Percentiles rank a stretch among this genome's conserved stretches.
Conservation (phyloP, 805 yeast genomes). For the Nakazawaea ambrosiae region DNA sequence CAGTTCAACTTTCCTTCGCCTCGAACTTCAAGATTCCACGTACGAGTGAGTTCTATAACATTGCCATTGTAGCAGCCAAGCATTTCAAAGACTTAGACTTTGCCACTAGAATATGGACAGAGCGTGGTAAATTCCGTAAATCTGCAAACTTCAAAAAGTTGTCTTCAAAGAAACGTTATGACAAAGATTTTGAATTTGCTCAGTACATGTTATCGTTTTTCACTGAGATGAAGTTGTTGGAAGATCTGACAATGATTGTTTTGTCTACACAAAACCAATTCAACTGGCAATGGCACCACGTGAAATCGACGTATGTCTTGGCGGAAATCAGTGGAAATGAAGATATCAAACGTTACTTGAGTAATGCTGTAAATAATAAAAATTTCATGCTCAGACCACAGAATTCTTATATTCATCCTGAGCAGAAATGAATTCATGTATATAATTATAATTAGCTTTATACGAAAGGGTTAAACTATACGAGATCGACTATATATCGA, state of each 20-base stretch:
- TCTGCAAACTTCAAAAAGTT: constrained; percentile 39
- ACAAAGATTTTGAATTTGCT: constrained; percentile 64
- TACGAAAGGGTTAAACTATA: too few relatives aligned
- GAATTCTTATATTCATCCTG: constrained; percentile 2
- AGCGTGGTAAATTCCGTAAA: constrained; percentile 69
- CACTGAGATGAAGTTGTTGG: constrained; percentile 43
- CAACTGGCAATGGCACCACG: constrained; percentile 52
- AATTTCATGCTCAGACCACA: constrained; percentile 5
- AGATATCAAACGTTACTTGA: constrained; percentile 19
- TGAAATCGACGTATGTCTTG: constrained; percentile 32
- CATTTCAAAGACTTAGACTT: constrained; percentile 44
- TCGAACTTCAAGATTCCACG: constrained; percentile 27
- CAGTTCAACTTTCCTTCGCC: constrained; percentile 4
- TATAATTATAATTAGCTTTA: constrained; percentile 2
- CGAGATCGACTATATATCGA: too few relatives aligned
- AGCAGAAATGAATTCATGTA: not conserved
- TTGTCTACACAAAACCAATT: constrained; percentile 62
- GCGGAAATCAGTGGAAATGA: constrained; percentile 39
- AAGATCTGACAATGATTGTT: constrained; percentile 67
- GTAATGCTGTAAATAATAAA: constrained; percentile 9
- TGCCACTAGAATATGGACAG: constrained; percentile 67
- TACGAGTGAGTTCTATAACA: constrained; percentile 44
- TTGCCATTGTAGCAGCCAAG: constrained; percentile 62
- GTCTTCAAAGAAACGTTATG: constrained; percentile 28
- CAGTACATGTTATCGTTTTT: constrained; percentile 57